Conservation (phyloP, 2,329 filamentous ascomycete genomes). For the Paramyrothecium roridum region DNA sequence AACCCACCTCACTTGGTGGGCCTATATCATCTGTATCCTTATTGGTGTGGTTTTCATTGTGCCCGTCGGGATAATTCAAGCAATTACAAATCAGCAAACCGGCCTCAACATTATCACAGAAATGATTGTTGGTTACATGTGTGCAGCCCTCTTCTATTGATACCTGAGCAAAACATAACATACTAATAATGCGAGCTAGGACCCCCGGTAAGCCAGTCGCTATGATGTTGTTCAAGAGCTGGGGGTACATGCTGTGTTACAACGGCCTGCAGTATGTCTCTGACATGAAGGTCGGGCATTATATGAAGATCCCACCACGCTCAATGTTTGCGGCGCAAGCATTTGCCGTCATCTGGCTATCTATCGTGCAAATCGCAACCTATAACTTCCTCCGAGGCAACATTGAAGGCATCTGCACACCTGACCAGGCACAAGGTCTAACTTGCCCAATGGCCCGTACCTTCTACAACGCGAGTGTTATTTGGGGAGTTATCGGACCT, state of each 20-base stretch:
- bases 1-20: constrained; percentile 24
- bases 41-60: constrained; percentile 19
- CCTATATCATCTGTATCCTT: constrained; percentile 20
- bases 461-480: constrained; percentile 50
- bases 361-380: constrained; percentile 42
- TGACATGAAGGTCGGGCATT: constrained; percentile 48
- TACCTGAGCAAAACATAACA: too few relatives aligned
- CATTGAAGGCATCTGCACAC: constrained; percentile 45
- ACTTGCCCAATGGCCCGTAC: constrained; percentile 37
- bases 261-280: constrained; percentile 42
- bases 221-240: constrained; percentile 22
- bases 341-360: constrained; percentile 40
- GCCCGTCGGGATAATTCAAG: constrained; percentile 23
- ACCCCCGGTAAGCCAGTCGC: constrained; percentile 17
- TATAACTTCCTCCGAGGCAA: constrained; percentile 41
- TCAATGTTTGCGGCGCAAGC: constrained; percentile 30
- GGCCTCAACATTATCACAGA: constrained; percentile 38
- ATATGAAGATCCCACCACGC: constrained; percentile 45
- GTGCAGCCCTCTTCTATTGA: neutral
- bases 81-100: constrained; percentile 31
- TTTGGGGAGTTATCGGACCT: constrained; percentile 58
- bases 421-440: constrained; percentile 16
- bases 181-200: neutral
- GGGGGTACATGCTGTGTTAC: constrained; percentile 21
- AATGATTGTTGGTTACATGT: constrained; percentile 24